Percentiles rank a stretch among this genome's conserved stretches.
Conservation (phyloP, 768 basidiomycete genomes). For the Rhizopogon roseolus region DNA sequence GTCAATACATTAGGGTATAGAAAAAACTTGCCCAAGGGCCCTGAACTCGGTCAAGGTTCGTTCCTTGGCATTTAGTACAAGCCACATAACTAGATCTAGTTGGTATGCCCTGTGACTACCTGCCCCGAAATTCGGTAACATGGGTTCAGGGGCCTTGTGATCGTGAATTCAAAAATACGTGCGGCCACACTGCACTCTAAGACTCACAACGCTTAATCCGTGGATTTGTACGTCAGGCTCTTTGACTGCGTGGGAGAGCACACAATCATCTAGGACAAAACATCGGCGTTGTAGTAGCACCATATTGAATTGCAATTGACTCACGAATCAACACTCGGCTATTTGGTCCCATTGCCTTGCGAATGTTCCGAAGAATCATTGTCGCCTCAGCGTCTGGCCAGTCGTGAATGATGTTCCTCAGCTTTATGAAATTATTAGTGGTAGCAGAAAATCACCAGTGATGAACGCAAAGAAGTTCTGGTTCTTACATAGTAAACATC, state of each 20-base stretch:
- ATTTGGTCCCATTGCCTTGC: conserved; percentile 20
- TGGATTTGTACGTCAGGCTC: neutral
- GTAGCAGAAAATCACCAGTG: neutral
- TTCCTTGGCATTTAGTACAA: conserved; percentile 38
- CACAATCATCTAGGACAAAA: conserved; percentile 14
- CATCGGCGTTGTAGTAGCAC: neutral
- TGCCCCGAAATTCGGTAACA: conserved; percentile 45
- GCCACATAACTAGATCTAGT: conserved; percentile 44
- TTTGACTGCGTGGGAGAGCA: conserved; percentile 9
- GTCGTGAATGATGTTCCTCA: conserved; percentile 27
- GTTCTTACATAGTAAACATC: conserved; percentile 21
- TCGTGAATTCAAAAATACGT: neutral
- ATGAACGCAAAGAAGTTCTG: neutral
- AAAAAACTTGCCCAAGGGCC: conserved; percentile 22
- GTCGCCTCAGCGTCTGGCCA: conserved; percentile 30
- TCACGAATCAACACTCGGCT: conserved; percentile 31
- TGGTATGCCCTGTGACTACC: conserved; percentile 36
- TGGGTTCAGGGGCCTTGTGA: conserved; percentile 35
- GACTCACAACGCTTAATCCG: neutral
- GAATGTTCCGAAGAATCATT: conserved; percentile 25
- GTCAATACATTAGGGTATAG: neutral
- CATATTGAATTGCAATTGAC: conserved; percentile 2
- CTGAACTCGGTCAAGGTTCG: conserved; percentile 37
- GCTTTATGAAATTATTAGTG: neutral
- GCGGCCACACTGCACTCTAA: neutral